Percentiles rank a stretch among this genome's conserved stretches.
These are phyloP conservation scores for Boletus rufocinnamomeus DNA, from an alignment of 768 basidiomycete species.

Conservation along the genomic window DNA sequence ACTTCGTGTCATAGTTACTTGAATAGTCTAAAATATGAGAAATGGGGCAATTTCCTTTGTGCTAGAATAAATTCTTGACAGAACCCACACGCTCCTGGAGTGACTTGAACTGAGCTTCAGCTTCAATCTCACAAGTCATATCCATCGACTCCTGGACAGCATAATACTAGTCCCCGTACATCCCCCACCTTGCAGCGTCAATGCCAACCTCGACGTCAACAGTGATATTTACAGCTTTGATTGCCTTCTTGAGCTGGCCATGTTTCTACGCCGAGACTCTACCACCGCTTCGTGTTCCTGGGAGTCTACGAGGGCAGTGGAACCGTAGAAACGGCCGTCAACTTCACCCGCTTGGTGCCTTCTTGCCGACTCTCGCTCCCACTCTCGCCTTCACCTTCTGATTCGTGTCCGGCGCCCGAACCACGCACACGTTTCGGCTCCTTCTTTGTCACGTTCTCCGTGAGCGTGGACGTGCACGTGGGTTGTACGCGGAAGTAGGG, in stretches of 20 bases:
- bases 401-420: not conserved
- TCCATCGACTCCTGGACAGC: not conserved
- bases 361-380: conserved; percentile 1
- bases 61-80: not conserved
- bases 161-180: too few species aligned
- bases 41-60: not conserved
- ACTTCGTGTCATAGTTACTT: not conserved
- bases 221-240: not conserved
- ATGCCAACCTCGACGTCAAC: not conserved
- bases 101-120: not conserved
- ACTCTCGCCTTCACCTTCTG: not conserved
- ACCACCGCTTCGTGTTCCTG: not conserved
- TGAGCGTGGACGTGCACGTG: not conserved
- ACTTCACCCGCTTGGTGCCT: conserved; percentile 12
- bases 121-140: not conserved
- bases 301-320: not conserved
- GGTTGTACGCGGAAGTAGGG: conserved; percentile 52
- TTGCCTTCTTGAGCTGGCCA: not conserved
- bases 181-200: not conserved
- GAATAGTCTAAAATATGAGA: not conserved
- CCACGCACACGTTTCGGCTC: conserved; percentile 13
- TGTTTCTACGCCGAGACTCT: not conserved
- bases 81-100: not conserved
- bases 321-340: not conserved
- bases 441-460: not conserved